Conservation (phyloP, 345 rosid genomes). For the Trapa bicornis region DNA sequence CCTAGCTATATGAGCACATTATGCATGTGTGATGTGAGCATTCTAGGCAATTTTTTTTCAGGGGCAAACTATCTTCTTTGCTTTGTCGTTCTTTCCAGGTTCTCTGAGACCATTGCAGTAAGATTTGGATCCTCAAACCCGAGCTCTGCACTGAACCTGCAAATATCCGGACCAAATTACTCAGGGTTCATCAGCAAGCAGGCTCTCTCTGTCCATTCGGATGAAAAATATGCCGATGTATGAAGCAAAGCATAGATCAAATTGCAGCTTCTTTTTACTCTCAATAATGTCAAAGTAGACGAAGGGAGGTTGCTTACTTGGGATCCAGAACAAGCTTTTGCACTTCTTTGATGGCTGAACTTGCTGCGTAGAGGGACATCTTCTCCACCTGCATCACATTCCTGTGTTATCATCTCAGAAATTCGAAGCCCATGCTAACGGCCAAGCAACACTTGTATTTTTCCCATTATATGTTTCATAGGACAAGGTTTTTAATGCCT, state of each 20-base stretch:
- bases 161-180: not conserved
- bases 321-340: conserved; percentile 89
- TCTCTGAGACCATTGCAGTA: conserved; percentile 61
- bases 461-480: conserved; percentile 5
- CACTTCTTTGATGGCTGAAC: conserved; percentile 92
- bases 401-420: not conserved
- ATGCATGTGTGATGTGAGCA: not conserved
- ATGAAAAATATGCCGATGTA: not conserved
- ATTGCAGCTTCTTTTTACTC: not conserved
- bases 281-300: not conserved
- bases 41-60: conserved; percentile 13
- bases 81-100: conserved; percentile 59
- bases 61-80: conserved; percentile 48
- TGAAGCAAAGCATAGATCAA: not conserved
- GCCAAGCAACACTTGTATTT: not conserved
- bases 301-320: conserved; percentile 34
- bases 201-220: not conserved
- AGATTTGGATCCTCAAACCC: conserved; percentile 78
- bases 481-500: conserved; percentile 13
- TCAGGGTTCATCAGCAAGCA: not conserved
- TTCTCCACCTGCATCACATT: conserved; percentile 59
- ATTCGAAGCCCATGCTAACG: not conserved
- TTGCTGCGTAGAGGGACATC: conserved; percentile 83
- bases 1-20: too few species aligned
- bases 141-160: conserved; percentile 66